A percentile compares a stretch with the other conserved stretches of the same genome.
Evolutionary conservation across 192 early-diverging fungal genomes (phyloP).

Genomic region (Backusella psychrophila): DNA sequence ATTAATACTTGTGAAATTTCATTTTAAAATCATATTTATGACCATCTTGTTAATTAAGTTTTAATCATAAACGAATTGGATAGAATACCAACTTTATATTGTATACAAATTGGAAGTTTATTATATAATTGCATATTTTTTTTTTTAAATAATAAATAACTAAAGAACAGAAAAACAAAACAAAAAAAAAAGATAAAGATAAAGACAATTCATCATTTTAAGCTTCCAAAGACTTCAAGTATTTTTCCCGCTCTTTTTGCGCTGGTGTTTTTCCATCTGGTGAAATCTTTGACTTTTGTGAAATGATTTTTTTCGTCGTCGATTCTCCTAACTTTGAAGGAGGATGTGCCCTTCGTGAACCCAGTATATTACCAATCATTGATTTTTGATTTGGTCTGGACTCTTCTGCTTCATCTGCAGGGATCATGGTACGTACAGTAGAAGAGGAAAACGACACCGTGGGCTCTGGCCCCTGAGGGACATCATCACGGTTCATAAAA

Average conservation of each 20-base stretch:
- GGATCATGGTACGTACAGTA: slow-evolving; percentile 27
- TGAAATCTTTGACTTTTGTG: neutral
- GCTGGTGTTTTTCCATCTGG: slow-evolving; percentile 21
- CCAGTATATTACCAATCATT: slow-evolving; percentile 7
- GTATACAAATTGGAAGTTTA: neutral
- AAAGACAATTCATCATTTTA: neutral
- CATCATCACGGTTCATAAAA: slow-evolving; percentile 14
- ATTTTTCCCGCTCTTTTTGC: slow-evolving; percentile 18
- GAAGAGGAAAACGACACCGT: slow-evolving; percentile 27
- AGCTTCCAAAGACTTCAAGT: slow-evolving; percentile 14
- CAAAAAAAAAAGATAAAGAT: no score
- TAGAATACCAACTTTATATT: neutral
- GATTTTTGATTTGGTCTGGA: neutral
- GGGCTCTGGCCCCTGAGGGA: slow-evolving; percentile 6
- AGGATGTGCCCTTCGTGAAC: slow-evolving; percentile 3
- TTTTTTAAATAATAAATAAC: slow-evolving; percentile 1
- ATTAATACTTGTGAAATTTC: neutral
- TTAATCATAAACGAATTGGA: neutral
- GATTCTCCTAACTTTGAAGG: slow-evolving; percentile 11
- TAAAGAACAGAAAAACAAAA: neutral
- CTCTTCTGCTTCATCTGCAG: slow-evolving; percentile 11
- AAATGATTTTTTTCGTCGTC: neutral
- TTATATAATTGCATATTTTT: neutral
- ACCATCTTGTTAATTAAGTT: neutral
- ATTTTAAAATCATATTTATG: neutral